These are phyloP conservation scores for Fagopyrum esculentum DNA, from an alignment of 148 eudicot genomes.

Conservation along the genomic window DNA sequence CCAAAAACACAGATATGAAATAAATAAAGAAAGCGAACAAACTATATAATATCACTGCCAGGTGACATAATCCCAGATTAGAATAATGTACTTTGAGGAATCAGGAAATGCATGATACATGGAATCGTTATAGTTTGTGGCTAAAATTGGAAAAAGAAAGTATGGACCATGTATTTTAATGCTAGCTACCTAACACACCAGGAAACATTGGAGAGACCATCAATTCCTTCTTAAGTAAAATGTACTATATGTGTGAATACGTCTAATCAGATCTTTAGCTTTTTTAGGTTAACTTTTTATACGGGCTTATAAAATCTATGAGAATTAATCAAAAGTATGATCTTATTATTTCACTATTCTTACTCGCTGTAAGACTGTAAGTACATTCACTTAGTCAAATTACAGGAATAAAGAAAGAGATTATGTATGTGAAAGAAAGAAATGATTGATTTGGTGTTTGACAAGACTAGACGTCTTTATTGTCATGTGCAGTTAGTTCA, in stretches of 20 bases:
- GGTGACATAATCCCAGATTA: background rate
- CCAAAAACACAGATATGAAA: background rate
- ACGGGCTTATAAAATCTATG: background rate
- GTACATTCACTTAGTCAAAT: background rate
- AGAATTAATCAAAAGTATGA: background rate
- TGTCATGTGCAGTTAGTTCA: conserved; percentile 26
- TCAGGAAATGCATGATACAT: background rate
- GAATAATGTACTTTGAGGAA: background rate
- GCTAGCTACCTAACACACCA: conserved; percentile 4
- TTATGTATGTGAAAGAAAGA: conserved; percentile 12
- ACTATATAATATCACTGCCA: background rate
- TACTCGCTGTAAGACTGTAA: background rate
- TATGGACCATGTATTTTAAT: background rate
- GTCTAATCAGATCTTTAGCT: background rate
- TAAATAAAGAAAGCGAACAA: background rate
- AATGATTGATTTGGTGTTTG: conserved; percentile 44
- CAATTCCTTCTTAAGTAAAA: background rate
- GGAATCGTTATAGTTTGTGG: background rate
- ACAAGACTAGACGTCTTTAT: conserved; percentile 40
- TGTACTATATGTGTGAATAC: background rate
- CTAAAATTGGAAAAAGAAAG: background rate
- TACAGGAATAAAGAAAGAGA: background rate
- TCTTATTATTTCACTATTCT: background rate
- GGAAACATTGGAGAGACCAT: background rate
- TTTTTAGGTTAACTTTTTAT: background rate